Evolutionary conservation across 306 rosid species (phyloP).

Genomic region (Cajanus cajan): DNA sequence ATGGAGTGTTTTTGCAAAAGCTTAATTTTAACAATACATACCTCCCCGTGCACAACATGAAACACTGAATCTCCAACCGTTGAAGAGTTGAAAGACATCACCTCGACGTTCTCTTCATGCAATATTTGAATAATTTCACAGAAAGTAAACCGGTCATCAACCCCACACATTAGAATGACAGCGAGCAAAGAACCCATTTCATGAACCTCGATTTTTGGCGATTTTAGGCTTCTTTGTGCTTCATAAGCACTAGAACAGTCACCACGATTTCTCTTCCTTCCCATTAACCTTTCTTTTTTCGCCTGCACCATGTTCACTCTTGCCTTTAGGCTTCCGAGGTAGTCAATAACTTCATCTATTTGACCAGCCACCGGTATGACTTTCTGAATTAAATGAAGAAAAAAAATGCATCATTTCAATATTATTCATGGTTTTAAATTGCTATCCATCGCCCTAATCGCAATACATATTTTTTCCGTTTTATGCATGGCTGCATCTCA

Average conservation of each 20-base stretch:
- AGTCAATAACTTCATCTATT: slow-evolving; percentile 55
- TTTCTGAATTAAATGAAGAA: slow-evolving; percentile 30
- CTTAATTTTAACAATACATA: background rate
- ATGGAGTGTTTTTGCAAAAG: background rate
- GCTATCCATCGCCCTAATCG: background rate
- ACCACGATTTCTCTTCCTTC: slow-evolving; percentile 34
- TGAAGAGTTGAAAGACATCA: slow-evolving; percentile 42
- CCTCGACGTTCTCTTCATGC: slow-evolving; percentile 51
- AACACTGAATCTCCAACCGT: background rate
- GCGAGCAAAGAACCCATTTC: slow-evolving; percentile 53
- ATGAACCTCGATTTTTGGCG: slow-evolving; percentile 48
- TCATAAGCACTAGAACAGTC: background rate
- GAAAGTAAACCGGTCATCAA: slow-evolving; percentile 47
- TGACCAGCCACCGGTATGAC: slow-evolving; percentile 46
- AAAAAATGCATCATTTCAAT: no score
- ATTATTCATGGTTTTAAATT: background rate
- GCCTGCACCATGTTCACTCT: slow-evolving; percentile 42
- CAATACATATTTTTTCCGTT: background rate
- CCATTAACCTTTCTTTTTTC: slow-evolving; percentile 42
- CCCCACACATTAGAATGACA: slow-evolving; percentile 45
- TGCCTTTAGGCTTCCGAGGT: slow-evolving; percentile 53
- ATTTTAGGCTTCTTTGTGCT: no score
- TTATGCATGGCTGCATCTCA: no score
- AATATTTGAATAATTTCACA: slow-evolving; percentile 54
- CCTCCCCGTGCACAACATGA: slow-evolving; percentile 60